These are phyloP conservation scores for Berkeleyomyces basicola DNA, from an alignment of 2,329 filamentous ascomycete species.

Conservation along the genomic window DNA sequence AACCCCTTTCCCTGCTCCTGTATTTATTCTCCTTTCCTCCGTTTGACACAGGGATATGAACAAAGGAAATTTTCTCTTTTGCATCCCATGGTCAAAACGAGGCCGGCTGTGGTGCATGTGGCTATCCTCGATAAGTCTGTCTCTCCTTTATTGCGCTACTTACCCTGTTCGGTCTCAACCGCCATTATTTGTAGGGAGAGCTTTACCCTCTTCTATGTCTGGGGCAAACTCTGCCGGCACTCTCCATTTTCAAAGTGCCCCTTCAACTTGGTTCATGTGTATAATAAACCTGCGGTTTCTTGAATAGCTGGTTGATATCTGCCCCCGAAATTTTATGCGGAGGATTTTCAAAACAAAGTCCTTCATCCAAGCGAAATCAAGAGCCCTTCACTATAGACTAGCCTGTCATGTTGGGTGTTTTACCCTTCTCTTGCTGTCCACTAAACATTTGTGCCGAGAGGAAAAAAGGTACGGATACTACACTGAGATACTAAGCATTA, in stretches of 20 bases:
- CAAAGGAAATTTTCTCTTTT: not conserved
- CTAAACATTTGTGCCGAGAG: not conserved
- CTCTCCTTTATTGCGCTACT: no score
- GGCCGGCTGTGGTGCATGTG: not conserved
- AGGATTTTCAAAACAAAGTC: not conserved
- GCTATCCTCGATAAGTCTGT: not conserved
- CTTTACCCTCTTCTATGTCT: no score
- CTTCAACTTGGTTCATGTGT: no score
- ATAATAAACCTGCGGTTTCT: no score
- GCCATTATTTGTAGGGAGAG: no score
- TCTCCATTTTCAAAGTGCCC: no score
- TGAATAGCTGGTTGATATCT: no score
- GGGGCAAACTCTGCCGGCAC: no score
- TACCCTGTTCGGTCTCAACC: no score
- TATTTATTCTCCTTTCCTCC: constrained; percentile 1
- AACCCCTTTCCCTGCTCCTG: not conserved
- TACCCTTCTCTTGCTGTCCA: not conserved
- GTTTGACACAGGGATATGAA: not conserved
- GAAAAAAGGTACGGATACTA: not conserved
- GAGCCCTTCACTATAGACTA: not conserved
- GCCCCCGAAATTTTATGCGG: not conserved
- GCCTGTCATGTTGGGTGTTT: not conserved
- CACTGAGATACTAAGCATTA: not conserved
- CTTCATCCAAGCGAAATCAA: not conserved
- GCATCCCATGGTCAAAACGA: not conserved